Conservation (phyloP, 768 basidiomycete genomes). For the Podaxis pistillaris region DNA sequence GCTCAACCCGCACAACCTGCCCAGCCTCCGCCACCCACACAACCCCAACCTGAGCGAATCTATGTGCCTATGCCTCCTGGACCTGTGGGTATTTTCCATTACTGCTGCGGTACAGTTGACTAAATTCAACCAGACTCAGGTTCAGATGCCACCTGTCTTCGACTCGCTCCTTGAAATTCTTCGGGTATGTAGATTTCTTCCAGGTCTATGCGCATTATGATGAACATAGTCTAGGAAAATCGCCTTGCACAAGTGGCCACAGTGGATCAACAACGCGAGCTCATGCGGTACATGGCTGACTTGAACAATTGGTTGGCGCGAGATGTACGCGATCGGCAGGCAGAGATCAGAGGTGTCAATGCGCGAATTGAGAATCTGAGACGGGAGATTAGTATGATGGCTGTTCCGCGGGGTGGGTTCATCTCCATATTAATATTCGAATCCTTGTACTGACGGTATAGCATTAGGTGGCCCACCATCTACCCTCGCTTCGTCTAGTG, state of each 20-base stretch:
- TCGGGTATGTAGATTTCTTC: constrained; percentile 41
- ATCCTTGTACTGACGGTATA: neutral
- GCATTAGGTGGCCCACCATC: neutral
- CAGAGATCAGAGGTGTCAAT: constrained; percentile 65
- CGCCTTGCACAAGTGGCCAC: constrained; percentile 71
- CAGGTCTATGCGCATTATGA: constrained; percentile 1
- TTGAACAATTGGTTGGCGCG: constrained; percentile 79
- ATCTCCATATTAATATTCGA: neutral
- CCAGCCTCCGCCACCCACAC: constrained; percentile 23
- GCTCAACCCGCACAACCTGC: constrained; percentile 6
- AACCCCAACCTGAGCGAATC: constrained; percentile 23
- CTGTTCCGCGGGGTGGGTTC: constrained; percentile 29
- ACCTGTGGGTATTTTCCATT: constrained; percentile 32
- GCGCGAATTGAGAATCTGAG: constrained; percentile 56
- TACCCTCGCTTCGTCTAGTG: constrained; percentile 3
- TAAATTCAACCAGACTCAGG: constrained; percentile 44
- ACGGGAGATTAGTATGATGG: constrained; percentile 36
- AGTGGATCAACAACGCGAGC: constrained; percentile 74
- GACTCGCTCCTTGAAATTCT: constrained; percentile 70
- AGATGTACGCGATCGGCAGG: constrained; percentile 77
- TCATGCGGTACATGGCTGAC: constrained; percentile 75
- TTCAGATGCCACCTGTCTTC: constrained; percentile 61
- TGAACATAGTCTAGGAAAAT: constrained; percentile 54
- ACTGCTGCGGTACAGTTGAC: neutral
- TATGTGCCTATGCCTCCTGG: constrained; percentile 49